A percentile compares a stretch with the other conserved stretches of the same genome.
phyloP scores from a whole-genome alignment of 2,329 filamentous ascomycete species.

The Hysterium pulicare region DNA sequence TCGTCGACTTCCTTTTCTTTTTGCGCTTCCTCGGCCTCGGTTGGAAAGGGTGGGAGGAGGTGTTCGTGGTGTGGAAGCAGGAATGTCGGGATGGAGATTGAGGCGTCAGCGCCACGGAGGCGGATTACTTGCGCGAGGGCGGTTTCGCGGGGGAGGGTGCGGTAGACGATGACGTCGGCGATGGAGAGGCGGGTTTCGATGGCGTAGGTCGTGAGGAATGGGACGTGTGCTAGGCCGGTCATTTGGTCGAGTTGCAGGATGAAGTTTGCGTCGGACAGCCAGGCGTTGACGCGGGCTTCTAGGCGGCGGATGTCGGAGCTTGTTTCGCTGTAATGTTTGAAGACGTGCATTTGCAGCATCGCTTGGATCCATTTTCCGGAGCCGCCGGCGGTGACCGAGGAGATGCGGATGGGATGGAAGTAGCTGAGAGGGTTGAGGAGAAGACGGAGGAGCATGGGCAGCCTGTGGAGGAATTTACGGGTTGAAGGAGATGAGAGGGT shows the following conservation, averaged over 20 bases:
- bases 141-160: conserved; percentile 42
- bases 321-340: conserved; percentile 46
- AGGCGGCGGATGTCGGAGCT: conserved; percentile 46
- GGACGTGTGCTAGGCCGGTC: conserved; percentile 46
- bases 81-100: conserved; percentile 48
- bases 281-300: conserved; percentile 46
- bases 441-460: conserved; percentile 49
- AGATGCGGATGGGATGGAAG: conserved; percentile 51
- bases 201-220: conserved; percentile 47
- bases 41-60: conserved; percentile 44
- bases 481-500: conserved; percentile 41
- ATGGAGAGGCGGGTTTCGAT: conserved; percentile 47
- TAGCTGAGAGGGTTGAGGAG: conserved; percentile 50
- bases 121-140: conserved; percentile 49
- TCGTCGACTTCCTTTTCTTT: conserved; percentile 39
- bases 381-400: conserved; percentile 49
- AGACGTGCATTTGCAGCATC: conserved; percentile 48
- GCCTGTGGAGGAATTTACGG: conserved; percentile 46
- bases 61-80: conserved; percentile 56
- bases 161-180: conserved; percentile 50
- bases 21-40: conserved; percentile 28
- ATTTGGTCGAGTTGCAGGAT: conserved; percentile 48
- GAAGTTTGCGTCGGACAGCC: conserved; percentile 54
- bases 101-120: conserved; percentile 50
- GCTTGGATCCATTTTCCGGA: conserved; percentile 51